Conservation (phyloP, 163 green algal species). For the Coccomyxa subellipsoidea region DNA sequence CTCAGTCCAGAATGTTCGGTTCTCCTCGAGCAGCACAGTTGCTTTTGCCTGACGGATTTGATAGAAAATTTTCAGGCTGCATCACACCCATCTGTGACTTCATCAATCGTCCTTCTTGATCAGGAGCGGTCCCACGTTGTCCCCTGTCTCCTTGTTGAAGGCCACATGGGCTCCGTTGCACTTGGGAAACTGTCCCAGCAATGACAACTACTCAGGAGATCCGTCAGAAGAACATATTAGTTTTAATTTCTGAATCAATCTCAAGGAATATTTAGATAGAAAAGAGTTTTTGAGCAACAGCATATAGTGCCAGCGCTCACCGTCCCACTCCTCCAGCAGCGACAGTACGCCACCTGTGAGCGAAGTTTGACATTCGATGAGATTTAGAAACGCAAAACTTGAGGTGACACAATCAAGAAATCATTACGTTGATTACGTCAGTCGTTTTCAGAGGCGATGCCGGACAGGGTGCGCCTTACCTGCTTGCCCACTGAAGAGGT, state of each 20-base stretch:
- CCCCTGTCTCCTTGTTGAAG: not conserved
- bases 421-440: too few species aligned
- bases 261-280: not conserved
- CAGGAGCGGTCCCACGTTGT: not conserved
- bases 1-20: too few species aligned
- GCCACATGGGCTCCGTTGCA: not conserved
- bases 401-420: too few species aligned
- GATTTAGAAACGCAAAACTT: too few species aligned
- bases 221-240: not conserved
- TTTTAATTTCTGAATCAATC: not conserved
- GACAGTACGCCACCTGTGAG: not conserved
- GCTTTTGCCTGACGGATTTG: too few species aligned
- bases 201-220: not conserved
- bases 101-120: not conserved
- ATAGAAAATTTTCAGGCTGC: too few species aligned
- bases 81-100: too few species aligned
- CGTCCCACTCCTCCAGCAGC: not conserved
- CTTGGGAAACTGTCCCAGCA: not conserved
- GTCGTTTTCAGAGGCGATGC: too few species aligned
- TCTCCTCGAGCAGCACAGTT: too few species aligned
- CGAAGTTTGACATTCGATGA: not conserved
- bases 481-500: not conserved
- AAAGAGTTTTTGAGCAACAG: not conserved
- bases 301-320: not conserved
- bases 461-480: not conserved